Conservation (phyloP, 2,329 filamentous ascomycete genomes). For the Xylariaceae sp. region DNA sequence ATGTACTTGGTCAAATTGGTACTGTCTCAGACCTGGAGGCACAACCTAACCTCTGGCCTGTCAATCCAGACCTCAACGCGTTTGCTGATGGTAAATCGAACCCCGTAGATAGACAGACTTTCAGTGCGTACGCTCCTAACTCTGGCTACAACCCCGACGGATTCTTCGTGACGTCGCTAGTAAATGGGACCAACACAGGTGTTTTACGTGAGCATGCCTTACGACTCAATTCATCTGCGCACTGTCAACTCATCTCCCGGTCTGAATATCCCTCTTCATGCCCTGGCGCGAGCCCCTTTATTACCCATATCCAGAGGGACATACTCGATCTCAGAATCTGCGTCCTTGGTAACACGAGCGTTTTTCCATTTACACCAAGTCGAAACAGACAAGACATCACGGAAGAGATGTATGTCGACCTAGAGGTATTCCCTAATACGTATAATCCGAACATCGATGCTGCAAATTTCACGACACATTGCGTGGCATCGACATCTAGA, state of each 20-base stretch:
- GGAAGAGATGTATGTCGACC: constrained; percentile 13
- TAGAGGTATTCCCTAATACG: too few relatives aligned
- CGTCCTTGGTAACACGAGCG: constrained; percentile 11
- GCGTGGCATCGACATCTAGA: constrained; percentile 11
- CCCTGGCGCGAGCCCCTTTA: constrained; percentile 7
- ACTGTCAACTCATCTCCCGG: constrained; percentile 10
- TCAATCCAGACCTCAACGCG: constrained; percentile 7
- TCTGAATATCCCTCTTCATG: constrained; percentile 12
- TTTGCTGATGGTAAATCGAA: constrained; percentile 5
- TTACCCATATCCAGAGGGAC: constrained; percentile 6
- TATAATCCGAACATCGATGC: constrained; percentile 1
- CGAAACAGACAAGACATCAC: constrained; percentile 15
- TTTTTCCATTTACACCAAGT: constrained; percentile 14
- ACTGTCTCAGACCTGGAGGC: constrained; percentile 11
- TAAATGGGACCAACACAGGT: constrained; percentile 13
- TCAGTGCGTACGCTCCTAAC: constrained; percentile 6
- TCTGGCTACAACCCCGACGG: constrained; percentile 3
- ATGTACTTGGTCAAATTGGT: constrained; percentile 11
- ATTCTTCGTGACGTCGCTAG: constrained; percentile 13
- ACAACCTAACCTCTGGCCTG: constrained; percentile 13
- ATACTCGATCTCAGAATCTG: constrained; percentile 11
- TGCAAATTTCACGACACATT: constrained; percentile 12
- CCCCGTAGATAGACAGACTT: constrained; percentile 4
- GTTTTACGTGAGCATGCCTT: constrained; percentile 15
- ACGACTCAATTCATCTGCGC: constrained; percentile 14